These are phyloP conservation scores for Termitomyces sp. DNA, from an alignment of 768 basidiomycete species.

Conservation along the genomic window DNA sequence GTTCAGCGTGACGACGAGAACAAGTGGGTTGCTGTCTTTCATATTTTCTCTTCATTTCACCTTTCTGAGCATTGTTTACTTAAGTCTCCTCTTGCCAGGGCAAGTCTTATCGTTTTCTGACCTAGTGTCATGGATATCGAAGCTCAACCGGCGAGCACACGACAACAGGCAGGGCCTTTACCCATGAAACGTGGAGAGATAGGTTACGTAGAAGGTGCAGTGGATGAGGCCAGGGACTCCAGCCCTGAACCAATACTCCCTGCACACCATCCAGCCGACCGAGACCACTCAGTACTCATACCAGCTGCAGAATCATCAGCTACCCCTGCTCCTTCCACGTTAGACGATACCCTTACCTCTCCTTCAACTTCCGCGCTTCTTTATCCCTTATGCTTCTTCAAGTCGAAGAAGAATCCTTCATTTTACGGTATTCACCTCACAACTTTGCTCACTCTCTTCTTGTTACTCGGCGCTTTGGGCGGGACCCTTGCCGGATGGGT, in stretches of 20 bases:
- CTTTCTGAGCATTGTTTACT: not conserved
- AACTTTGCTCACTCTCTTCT: constrained; percentile 36
- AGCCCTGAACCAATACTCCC: constrained; percentile 27
- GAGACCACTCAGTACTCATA: constrained; percentile 19
- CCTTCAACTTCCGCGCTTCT: constrained; percentile 15
- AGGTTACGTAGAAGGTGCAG: constrained; percentile 45
- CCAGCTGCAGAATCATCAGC: constrained; percentile 11
- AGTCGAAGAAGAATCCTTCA: constrained; percentile 28
- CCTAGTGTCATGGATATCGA: constrained; percentile 13
- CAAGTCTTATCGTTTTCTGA: constrained; percentile 25
- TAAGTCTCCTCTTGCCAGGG: constrained; percentile 32
- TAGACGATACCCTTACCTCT: constrained; percentile 14
- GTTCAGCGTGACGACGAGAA: constrained; percentile 12
- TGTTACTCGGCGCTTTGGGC: constrained; percentile 34
- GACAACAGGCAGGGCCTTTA: constrained; percentile 54
- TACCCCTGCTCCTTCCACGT: constrained; percentile 7
- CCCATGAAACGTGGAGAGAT: constrained; percentile 65
- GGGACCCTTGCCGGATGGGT: constrained; percentile 57
- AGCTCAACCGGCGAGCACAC: constrained; percentile 21
- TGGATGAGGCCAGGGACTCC: constrained; percentile 14
- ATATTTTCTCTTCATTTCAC: constrained; percentile 7
- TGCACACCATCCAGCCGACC: constrained; percentile 44
- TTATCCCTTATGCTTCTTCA: constrained; percentile 32
- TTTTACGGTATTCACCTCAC: constrained; percentile 40
- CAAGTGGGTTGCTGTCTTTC: constrained; percentile 4